Base-by-base conservation (phyloP, 2,329 filamentous ascomycete species). In the Cladophialophora bantiana region DNA sequence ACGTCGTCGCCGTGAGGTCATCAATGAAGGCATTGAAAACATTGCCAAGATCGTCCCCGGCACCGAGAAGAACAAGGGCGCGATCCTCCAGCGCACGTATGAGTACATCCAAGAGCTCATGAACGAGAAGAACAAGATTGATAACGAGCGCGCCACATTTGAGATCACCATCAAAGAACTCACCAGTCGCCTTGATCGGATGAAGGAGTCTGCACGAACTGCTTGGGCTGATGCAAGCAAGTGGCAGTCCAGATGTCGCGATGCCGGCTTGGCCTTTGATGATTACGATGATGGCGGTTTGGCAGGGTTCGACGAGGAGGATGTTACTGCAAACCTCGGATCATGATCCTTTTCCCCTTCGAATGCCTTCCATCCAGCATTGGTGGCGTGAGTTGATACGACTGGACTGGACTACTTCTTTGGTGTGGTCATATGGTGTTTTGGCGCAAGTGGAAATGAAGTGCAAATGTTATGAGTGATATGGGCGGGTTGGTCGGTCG, bases 21-120 rank as follows among this genome's bases (percentile, higher is more conserved):
- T 99, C 78, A 99, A 99, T 72, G 95, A 99, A 80, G 95, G 95
- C 58, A 99, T 99, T 74, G 98, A 97, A 76, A 95, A 98, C 79
- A 87, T 99, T 35, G 92, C 94, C 72, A 98, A 97, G 82, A 96
- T 99, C 72, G 95, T 99, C 0, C 95, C 95, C 0, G 93, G 93
- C 13, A 97, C 94, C 75, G 95, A 99, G 80, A 99, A 98, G 85
- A 98, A 99, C 83, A 99, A 99, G 81, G 95, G 95, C 0, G 96
- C 93, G 2, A 98, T 99, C 71, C 83, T 99, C 42, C 92, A 96
- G 77, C 92, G 94, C 38, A 93, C 95, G 0, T 94, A 97, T 9
- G 89, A 93, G 70, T 98, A 97, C 82, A 98, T 99, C 77, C 91
- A 89, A 10, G 93, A 97, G 76, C 86, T 99, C 15, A 68, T 72